Evolutionary conservation across 495 filamentous ascomycete genomes (phyloP), one percentile per base, ranked within the genome.

Genomic region (Penicillium cataractarum): DNA sequence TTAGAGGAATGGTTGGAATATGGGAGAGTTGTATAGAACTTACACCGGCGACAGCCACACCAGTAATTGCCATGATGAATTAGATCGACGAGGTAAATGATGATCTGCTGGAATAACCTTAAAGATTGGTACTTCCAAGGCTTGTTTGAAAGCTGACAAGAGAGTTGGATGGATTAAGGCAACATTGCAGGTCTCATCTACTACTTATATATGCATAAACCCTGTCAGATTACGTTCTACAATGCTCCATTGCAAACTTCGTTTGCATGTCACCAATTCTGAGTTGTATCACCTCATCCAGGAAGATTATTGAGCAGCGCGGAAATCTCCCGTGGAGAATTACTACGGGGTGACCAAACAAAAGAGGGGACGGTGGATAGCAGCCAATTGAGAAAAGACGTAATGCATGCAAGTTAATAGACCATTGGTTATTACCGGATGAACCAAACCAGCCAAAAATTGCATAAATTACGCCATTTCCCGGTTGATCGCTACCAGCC

Each of bases 11-110:
- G 12, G 17, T n/a, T 52, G 15, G 26, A 2, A 29, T 26, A 15
- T 2, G 7, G 26, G n/a, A 52, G 24, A 32, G 29, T 29, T 2
- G 29, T 17, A 17, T 29, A 15, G 22, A 50, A 58, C 48, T 21
- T 54, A 63, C 61, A 40, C 61, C 61, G 15, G 61, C 61, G 13
- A 63, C 32, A 8, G 61, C 61, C 2, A 63, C 55, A 35, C 57
- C 50, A n/a, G 33, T 57, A 15, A 63, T 58, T 21, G 61, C 44
- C 61, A 63, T 63, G 24, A 17, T 54, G 24, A 10, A 49, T 4
- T 21, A 26, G 49, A 32, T 52, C 3, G 49, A 52, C n/a, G 15
- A n/a, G 13, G 7, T n/a, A 21, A 5, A 5, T 12, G 10, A 12
- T 22, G n/a, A n/a, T n/a, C n/a, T n/a, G n/a, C n/a, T n/a, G n/a